Evolutionary conservation across 352 stramenopile species (phyloP), one percentile per base, ranked within the genome.

Genomic region (Phytophthora brassicae): DNA sequence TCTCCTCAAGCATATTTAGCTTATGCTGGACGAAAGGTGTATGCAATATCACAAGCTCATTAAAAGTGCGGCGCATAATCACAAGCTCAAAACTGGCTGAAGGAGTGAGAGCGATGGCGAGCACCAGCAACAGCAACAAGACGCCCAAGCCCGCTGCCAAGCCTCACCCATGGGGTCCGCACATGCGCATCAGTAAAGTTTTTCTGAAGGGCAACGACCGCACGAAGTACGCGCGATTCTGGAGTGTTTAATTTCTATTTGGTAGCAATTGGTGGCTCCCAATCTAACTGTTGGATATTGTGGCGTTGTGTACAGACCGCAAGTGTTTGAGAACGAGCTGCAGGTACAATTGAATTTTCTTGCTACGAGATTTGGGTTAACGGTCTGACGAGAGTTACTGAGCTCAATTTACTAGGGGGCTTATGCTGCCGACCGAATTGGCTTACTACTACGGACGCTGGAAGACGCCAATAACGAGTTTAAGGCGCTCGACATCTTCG

Each of bases 181-280:
- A 70, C 53, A 90, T 95, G 79, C 86, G 75, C 70, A 86, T 95
- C 59, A 74, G 73, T 54, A 93, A 95, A 68, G 85, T 95, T 44
- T 90, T 88, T 59, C 86, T 95, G 60, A 88, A 90, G 69, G 87
- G 87, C 41, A 95, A 94, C 68, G 84, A 93, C 42, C 83, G 87
- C 61, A 94, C 87, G 45, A 94, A 89, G 87, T 94, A 49, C 39
- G 74, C 67, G 8, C 36, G 2, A 39, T 24, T 63, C 24, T 41
- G 8, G n/a, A 23, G n/a, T 31, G 3, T 31, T 17, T 6, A 12
- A n/a, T n/a, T n/a, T 53, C 4, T 70, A n/a, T 2, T 39, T 38
- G 8, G 4, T 12, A 3, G 31, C 8, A n/a, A 20, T 26, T 44
- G 38, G 17, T 26, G 38, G 38, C 24, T 17, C 13, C 38, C 17